phyloP scores from a whole-genome alignment of 345 rosid genomes.

The Citrus hindsii region DNA sequence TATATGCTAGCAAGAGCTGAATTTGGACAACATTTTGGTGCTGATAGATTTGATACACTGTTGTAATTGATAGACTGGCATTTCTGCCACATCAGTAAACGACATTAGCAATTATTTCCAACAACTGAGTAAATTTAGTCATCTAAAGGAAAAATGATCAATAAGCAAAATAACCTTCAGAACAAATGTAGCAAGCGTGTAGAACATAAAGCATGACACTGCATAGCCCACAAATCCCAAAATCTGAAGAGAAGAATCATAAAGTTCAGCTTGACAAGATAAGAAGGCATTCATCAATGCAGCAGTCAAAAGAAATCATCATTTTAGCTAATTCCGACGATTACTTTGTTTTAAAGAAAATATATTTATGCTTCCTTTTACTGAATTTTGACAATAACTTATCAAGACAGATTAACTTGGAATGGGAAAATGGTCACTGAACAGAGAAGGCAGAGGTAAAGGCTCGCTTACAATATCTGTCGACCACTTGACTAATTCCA shows the following conservation, averaged over 20 bases:
- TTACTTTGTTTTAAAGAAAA: too few species aligned
- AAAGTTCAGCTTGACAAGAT: neutral
- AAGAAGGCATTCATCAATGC: neutral
- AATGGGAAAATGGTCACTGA: too few species aligned
- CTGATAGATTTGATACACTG: conserved; percentile 30
- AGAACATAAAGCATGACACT: conserved; percentile 30
- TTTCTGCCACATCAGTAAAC: neutral
- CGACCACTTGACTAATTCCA: conserved; percentile 32
- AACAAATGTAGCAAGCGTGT: conserved; percentile 39
- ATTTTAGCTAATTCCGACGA: too few species aligned
- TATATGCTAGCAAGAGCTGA: conserved; percentile 23
- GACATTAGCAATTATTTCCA: neutral
- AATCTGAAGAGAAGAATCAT: conserved; percentile 29
- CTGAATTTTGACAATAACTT: neutral
- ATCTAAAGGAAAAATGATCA: neutral
- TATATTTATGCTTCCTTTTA: too few species aligned
- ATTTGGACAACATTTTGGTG: neutral
- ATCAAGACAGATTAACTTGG: too few species aligned
- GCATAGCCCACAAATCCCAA: conserved; percentile 38
- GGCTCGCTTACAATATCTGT: conserved; percentile 23
- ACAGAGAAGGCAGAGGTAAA: too few species aligned
- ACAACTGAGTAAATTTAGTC: neutral
- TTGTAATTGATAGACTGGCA: conserved; percentile 29
- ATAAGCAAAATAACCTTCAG: conserved; percentile 34
- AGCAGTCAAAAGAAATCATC: neutral